A percentile compares a stretch with the other conserved stretches of the same genome.
Evolutionary conservation across 768 basidiomycete genomes (phyloP).

Genomic region (Sporobolomyces pararoseus): DNA sequence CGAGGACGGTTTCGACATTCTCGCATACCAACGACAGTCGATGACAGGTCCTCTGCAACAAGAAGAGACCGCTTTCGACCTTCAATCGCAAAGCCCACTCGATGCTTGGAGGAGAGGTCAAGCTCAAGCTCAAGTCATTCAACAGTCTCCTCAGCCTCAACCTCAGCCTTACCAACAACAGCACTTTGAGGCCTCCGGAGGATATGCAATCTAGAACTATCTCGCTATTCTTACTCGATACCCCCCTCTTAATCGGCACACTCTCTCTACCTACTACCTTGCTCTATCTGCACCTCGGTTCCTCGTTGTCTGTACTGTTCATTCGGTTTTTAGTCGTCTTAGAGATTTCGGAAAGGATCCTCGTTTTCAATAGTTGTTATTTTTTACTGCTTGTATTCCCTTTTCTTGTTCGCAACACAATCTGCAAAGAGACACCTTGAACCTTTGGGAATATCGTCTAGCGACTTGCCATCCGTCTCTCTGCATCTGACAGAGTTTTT

Average conservation of each 20-base stretch:
- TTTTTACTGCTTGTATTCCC: not conserved
- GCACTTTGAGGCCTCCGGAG: not conserved
- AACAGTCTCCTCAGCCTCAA: not conserved
- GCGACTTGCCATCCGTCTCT: too few relatives aligned
- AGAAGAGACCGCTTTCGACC: not conserved
- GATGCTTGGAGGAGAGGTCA: slow-evolving; percentile 14
- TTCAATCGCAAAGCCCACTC: slow-evolving; percentile 13
- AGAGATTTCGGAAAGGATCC: not conserved
- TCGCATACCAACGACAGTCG: slow-evolving; percentile 10
- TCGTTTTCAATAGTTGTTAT: not conserved
- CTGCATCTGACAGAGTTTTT: too few relatives aligned
- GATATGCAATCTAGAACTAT: not conserved
- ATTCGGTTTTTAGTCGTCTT: not conserved
- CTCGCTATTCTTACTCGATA: not conserved
- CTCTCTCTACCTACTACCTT: not conserved
- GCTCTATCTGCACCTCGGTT: not conserved
- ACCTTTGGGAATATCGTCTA: too few relatives aligned
- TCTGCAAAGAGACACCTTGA: slow-evolving; percentile 4
- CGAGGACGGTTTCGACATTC: slow-evolving; percentile 1
- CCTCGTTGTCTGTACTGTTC: not conserved
- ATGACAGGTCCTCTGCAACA: slow-evolving; percentile 7
- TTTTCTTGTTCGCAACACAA: not conserved
- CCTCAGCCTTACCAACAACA: not conserved
- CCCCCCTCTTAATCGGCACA: too few relatives aligned
- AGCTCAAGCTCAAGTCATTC: not conserved